These are phyloP conservation scores for Cinnamomum micranthum DNA, from an alignment of 164 flowering plant genomes.

Conservation along the genomic window DNA sequence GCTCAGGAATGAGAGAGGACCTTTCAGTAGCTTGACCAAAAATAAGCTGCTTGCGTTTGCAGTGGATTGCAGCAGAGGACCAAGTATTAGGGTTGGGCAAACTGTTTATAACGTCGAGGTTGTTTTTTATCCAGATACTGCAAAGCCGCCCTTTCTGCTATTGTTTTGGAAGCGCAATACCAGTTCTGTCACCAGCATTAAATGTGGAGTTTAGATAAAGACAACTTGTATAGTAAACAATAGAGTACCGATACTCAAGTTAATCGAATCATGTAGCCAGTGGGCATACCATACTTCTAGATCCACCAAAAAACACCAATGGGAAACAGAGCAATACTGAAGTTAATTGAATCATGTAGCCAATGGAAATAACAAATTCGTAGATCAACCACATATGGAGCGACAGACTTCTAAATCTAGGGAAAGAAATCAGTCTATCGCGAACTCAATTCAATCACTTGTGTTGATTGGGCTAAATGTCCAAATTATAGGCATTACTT, in stretches of 20 bases:
- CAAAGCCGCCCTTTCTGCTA: conserved; percentile 45
- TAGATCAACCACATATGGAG: not conserved
- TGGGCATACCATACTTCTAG: not conserved
- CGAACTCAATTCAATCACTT: not conserved
- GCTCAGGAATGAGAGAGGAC: conserved; percentile 14
- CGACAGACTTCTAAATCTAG: not conserved
- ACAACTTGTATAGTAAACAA: not conserved
- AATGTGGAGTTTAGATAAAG: not conserved
- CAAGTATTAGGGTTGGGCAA: conserved; percentile 48
- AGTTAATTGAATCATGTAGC: no score
- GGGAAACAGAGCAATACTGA: not conserved
- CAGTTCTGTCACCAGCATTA: conserved; percentile 32
- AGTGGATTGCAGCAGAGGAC: conserved; percentile 51
- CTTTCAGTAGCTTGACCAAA: conserved; percentile 38
- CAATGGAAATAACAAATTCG: not conserved
- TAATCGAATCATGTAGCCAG: not conserved
- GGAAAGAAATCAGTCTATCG: not conserved
- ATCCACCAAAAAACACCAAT: not conserved
- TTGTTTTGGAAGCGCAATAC: conserved; percentile 50
- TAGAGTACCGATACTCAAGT: not conserved
- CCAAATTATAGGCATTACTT: no score
- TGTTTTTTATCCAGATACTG: conserved; percentile 33
- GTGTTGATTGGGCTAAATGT: no score
- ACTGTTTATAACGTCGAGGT: conserved; percentile 40
- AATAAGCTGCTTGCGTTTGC: conserved; percentile 39